Conservation (phyloP, 2,329 filamentous ascomycete species). For the Gaeumannomyces tritici region DNA sequence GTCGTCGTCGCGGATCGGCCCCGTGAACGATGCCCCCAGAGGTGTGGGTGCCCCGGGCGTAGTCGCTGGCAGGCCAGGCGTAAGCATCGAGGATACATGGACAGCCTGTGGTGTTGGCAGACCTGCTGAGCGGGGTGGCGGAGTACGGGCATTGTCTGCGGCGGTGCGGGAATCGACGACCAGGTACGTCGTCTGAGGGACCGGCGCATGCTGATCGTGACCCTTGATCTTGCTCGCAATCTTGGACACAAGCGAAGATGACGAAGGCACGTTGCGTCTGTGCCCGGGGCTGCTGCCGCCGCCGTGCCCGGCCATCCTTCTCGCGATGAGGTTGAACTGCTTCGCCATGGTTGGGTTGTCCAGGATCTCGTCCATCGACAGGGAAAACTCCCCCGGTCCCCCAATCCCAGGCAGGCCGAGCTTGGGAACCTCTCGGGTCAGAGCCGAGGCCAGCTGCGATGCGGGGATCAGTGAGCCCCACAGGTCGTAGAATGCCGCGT, state of each 20-base stretch:
- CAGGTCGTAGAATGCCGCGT: conserved; percentile 40
- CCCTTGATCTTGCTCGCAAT: conserved; percentile 11
- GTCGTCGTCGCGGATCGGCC: conserved; percentile 1
- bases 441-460: conserved; percentile 31
- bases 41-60: background rate
- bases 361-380: conserved; percentile 39
- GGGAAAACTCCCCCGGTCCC: conserved; percentile 17
- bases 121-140: too few relatives aligned
- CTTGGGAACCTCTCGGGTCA: conserved; percentile 31
- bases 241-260: background rate
- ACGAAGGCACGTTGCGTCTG: background rate
- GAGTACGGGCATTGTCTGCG: background rate
- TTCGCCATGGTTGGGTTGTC: conserved; percentile 37
- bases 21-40: background rate
- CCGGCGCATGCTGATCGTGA: background rate
- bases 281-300: conserved; percentile 4
- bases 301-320: conserved; percentile 10
- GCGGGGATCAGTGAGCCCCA: conserved; percentile 40
- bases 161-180: background rate
- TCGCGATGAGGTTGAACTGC: conserved; percentile 34
- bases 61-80: background rate
- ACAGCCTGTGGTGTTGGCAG: background rate
- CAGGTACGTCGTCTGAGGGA: background rate
- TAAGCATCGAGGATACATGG: background rate
- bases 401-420: conserved; percentile 23